Percentiles rank a stretch among this genome's conserved stretches.
Evolutionary conservation across 78 protist genomes (phyloP).

Genomic region (Thecamonas trahens): DNA sequence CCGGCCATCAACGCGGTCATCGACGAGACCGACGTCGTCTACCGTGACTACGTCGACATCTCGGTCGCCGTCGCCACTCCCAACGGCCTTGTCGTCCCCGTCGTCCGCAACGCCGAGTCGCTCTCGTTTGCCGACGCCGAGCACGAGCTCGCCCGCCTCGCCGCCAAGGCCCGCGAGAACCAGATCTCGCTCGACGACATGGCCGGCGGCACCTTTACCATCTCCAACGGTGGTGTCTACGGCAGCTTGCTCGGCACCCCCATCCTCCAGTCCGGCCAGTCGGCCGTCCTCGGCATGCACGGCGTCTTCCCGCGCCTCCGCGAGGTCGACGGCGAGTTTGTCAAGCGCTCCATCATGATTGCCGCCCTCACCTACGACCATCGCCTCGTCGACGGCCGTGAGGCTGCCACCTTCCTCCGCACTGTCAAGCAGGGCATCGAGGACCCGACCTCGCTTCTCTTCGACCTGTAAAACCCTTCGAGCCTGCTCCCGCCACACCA

Average conservation of each 20-base stretch:
- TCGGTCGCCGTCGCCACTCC: constrained; percentile 94
- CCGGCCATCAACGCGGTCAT: constrained; percentile 79
- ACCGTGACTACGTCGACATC: constrained; percentile 85
- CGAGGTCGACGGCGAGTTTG: constrained; percentile 75
- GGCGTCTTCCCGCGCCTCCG: constrained; percentile 69
- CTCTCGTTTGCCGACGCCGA: constrained; percentile 82
- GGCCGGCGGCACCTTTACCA: constrained; percentile 96
- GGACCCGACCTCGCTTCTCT: constrained; percentile 64
- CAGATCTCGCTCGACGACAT: constrained; percentile 86
- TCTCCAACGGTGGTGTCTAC: constrained; percentile 96
- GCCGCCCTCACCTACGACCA: constrained; percentile 96
- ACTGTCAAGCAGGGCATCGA: constrained; percentile 69
- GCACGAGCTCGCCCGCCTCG: constrained; percentile 53
- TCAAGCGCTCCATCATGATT: constrained; percentile 90
- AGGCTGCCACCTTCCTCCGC: constrained; percentile 82
- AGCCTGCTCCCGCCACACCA: too few species aligned
- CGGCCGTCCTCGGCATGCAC: constrained; percentile 91
- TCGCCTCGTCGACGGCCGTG: constrained; percentile 93
- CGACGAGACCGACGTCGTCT: constrained; percentile 78
- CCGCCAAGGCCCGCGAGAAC: constrained; percentile 69
- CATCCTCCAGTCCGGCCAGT: constrained; percentile 94
- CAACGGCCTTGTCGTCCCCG: constrained; percentile 88
- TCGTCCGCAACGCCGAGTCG: constrained; percentile 73
- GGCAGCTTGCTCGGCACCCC: constrained; percentile 95
- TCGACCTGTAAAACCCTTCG: constrained; percentile 44